Evolutionary conservation across 108 stramenopile species (phyloP).

Genomic region (Skeletonema tropicum): DNA sequence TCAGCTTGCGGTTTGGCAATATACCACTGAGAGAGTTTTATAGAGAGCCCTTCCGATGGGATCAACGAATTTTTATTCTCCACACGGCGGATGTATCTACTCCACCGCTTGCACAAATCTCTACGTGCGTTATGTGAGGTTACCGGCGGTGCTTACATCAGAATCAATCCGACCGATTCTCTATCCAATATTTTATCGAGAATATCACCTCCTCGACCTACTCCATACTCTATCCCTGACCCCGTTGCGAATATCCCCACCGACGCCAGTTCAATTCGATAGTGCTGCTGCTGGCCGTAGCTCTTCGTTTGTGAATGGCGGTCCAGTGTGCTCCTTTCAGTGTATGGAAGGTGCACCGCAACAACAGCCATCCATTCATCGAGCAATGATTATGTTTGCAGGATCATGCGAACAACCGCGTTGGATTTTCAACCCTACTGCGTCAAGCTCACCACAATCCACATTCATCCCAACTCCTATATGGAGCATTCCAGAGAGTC

Average conservation of each 20-base stretch:
- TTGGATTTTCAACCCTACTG: conserved; percentile 32
- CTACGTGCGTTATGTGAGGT: conserved; percentile 80
- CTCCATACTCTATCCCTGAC: conserved; percentile 48
- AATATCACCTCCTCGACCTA: conserved; percentile 60
- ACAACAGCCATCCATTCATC: conserved; percentile 48
- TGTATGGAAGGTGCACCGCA: conserved; percentile 57
- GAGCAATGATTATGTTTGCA: conserved; percentile 72
- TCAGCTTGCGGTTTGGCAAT: conserved; percentile 73
- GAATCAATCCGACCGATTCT: conserved; percentile 46
- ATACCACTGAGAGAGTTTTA: conserved; percentile 80
- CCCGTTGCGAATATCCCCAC: conserved; percentile 52
- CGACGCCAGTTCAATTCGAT: conserved; percentile 10
- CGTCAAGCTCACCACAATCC: not conserved
- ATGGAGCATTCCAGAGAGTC: conserved; percentile 82
- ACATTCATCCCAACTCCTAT: conserved; percentile 55
- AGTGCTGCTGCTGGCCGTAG: not conserved
- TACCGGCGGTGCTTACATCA: conserved; percentile 74
- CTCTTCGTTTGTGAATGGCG: conserved; percentile 67
- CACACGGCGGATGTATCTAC: conserved; percentile 60
- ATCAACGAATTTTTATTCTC: conserved; percentile 80
- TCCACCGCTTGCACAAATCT: conserved; percentile 67
- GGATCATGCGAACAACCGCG: conserved; percentile 38
- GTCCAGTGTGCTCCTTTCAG: conserved; percentile 76
- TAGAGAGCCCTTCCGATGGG: conserved; percentile 85
- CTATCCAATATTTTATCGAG: conserved; percentile 52